These are phyloP conservation scores for slime mould (Dictyostelium discoideum) DNA, from an alignment of 78 protist species.

Conservation along the genomic window dicty_2.7 NC_007089.4:2393001-2393500, in stretches of 20 bases:
- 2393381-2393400: conserved; percentile 71
- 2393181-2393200: conserved; percentile 55
- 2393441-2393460: background rate
- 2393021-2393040: conserved; percentile 48
- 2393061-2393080: conserved; percentile 59
- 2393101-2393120: conserved; percentile 54
- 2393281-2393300: conserved; percentile 74
- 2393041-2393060: background rate
- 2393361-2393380: conserved; percentile 78
- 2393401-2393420: conserved; percentile 74
- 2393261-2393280: conserved; percentile 80
- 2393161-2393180: conserved; percentile 66
- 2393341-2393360: conserved; percentile 23
- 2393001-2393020: background rate
- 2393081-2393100: conserved; percentile 17
- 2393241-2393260: conserved; percentile 75
- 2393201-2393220: conserved; percentile 63
- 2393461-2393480: background rate
- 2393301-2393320: conserved; percentile 66
- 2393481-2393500: no score
- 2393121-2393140: conserved; percentile 14
- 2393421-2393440: background rate
- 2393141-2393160: conserved; percentile 73
- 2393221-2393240: conserved; percentile 45
- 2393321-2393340: conserved; percentile 63